A percentile compares a stretch with the other conserved stretches of the same genome.
phyloP scores from a whole-genome alignment of 1,284 basidiomycete species.

The Moesziomyces aphidis region DNA sequence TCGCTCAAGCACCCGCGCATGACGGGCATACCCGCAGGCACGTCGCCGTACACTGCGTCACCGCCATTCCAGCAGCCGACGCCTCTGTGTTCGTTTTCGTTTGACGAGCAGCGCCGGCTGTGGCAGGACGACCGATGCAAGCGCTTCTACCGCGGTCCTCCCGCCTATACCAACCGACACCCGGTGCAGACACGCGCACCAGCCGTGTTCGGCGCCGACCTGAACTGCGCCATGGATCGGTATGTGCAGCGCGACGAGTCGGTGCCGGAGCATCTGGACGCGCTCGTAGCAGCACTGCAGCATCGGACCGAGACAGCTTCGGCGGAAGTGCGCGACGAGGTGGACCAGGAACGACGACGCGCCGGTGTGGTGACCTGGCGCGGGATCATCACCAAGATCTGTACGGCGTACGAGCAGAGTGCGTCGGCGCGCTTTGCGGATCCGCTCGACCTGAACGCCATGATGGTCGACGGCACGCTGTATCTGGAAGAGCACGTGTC shows the following conservation, averaged over 20 bases:
- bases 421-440: constrained; percentile 70
- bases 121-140: constrained; percentile 54
- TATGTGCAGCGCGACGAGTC: constrained; percentile 79
- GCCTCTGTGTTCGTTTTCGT: constrained; percentile 50
- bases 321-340: constrained; percentile 5
- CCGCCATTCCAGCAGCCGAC: constrained; percentile 49
- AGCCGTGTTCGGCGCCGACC: constrained; percentile 50
- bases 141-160: constrained; percentile 46
- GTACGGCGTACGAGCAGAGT: constrained; percentile 51
- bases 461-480: constrained; percentile 73
- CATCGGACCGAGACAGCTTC: constrained; percentile 30
- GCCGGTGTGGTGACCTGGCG: constrained; percentile 81
- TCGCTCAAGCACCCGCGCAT: constrained; percentile 28
- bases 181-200: constrained; percentile 13
- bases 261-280: constrained; percentile 62
- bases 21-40: background rate
- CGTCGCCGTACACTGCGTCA: constrained; percentile 11
- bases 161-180: constrained; percentile 30
- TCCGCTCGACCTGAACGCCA: constrained; percentile 70
- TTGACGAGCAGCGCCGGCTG: constrained; percentile 39
- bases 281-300: constrained; percentile 32
- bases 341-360: constrained; percentile 51
- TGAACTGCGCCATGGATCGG: constrained; percentile 70
- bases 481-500: constrained; percentile 85
- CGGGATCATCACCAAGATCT: constrained; percentile 86